Conservation (phyloP, 139 green algal species). For the Tetraselmis chui region DNA sequence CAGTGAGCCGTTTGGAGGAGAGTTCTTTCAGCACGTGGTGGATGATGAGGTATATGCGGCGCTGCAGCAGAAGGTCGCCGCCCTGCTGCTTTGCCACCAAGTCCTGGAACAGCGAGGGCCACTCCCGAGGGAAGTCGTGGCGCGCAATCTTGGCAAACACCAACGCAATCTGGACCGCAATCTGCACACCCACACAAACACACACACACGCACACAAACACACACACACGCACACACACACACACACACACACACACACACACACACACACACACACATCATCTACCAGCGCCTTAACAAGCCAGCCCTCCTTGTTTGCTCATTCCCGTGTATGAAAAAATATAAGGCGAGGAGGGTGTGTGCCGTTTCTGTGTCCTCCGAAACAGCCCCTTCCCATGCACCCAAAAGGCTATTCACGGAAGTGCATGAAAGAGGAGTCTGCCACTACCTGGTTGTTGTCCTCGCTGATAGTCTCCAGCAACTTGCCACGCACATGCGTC, state of each 20-base stretch:
- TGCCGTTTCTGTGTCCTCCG: too few relatives aligned
- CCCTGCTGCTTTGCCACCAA: constrained; percentile 46
- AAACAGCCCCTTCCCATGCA: too few relatives aligned
- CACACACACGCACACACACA: too few relatives aligned
- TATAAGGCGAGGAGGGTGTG: too few relatives aligned
- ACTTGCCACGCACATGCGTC: constrained; percentile 50
- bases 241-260: too few relatives aligned
- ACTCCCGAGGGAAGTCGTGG: constrained; percentile 76
- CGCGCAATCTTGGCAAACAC: constrained; percentile 80
- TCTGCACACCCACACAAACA: too few relatives aligned
- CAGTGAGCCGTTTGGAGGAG: constrained; percentile 73
- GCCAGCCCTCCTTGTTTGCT: too few relatives aligned
- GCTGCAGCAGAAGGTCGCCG: constrained; percentile 9
- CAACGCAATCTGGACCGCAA: constrained; percentile 80
- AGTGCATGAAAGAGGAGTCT: too few relatives aligned
- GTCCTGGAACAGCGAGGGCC: constrained; percentile 71
- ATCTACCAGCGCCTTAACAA: too few relatives aligned
- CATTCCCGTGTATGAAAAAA: too few relatives aligned
- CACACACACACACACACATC: not conserved
- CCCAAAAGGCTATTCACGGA: too few relatives aligned
- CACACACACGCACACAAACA: too few relatives aligned
- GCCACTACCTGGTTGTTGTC: constrained; percentile 69
- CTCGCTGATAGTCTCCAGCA: constrained; percentile 64
- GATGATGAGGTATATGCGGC: constrained; percentile 74
- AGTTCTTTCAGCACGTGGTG: constrained; percentile 96